These are phyloP conservation scores for Nepenthes gracilis DNA, from an alignment of 148 eudicot genomes.

Conservation along the genomic window DNA sequence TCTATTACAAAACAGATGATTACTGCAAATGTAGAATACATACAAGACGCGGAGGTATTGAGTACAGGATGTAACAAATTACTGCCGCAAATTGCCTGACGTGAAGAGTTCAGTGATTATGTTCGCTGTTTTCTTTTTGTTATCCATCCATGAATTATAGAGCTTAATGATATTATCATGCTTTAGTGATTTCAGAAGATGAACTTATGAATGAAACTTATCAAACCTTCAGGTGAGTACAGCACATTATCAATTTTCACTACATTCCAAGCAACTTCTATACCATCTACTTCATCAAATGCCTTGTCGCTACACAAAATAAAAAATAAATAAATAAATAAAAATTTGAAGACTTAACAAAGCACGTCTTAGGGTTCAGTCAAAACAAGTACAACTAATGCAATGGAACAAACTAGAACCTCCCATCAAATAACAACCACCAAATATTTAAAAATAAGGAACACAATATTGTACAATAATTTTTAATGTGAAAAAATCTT, in stretches of 20 bases:
- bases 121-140: constrained; percentile 74
- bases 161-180: constrained; percentile 75
- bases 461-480: too few species aligned
- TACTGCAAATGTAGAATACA: not conserved
- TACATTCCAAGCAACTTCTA: constrained; percentile 93
- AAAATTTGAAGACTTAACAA: too few species aligned
- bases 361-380: too few species aligned
- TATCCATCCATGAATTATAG: constrained; percentile 84
- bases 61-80: constrained; percentile 16
- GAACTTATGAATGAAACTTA: constrained; percentile 66
- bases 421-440: too few species aligned
- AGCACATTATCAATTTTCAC: constrained; percentile 60
- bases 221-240: constrained; percentile 52
- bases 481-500: too few species aligned
- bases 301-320: constrained; percentile 53
- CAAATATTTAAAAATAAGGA: too few species aligned
- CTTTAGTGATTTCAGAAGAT: constrained; percentile 63
- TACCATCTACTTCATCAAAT: constrained; percentile 79
- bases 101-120: constrained; percentile 94
- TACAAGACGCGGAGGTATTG: not conserved
- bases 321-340: too few species aligned
- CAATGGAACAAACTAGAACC: too few species aligned
- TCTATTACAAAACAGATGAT: constrained; percentile 21
- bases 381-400: too few species aligned
- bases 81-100: constrained; percentile 90